These are phyloP conservation scores for Colletotrichum sp. DNA, from an alignment of 2,329 filamentous ascomycete species.

Conservation along the genomic window DNA sequence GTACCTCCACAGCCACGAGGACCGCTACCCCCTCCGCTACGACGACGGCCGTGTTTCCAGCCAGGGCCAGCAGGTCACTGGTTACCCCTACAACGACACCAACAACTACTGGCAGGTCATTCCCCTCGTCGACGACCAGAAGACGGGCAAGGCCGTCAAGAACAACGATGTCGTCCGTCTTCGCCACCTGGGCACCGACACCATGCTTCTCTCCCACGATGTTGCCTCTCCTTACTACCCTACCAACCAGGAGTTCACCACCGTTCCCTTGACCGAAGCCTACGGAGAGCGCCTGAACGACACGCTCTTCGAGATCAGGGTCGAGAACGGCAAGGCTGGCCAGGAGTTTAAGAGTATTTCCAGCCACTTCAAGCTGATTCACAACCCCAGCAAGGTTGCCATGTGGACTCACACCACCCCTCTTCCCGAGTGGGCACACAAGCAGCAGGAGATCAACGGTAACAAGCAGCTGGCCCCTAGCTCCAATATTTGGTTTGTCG, in stretches of 20 bases:
- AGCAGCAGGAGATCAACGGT: constrained; percentile 98
- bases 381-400: constrained; percentile 92
- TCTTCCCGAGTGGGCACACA: constrained; percentile 96
- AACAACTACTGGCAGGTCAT: constrained; percentile 99
- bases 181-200: constrained; percentile 84
- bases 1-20: constrained; percentile 91
- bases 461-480: constrained; percentile 93
- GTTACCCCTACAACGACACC: constrained; percentile 97
- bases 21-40: constrained; percentile 90
- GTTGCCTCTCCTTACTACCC: constrained; percentile 96
- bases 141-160: constrained; percentile 69
- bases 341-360: constrained; percentile 91
- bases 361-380: constrained; percentile 94
- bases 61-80: constrained; percentile 97
- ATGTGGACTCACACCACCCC: constrained; percentile 99
- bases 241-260: constrained; percentile 98
- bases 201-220: constrained; percentile 89
- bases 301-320: constrained; percentile 89
- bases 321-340: constrained; percentile 81
- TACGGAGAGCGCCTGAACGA: constrained; percentile 80
- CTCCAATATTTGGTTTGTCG: constrained; percentile 94
- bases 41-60: constrained; percentile 97
- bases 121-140: constrained; percentile 66
- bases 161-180: constrained; percentile 88
- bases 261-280: constrained; percentile 74